Evolutionary conservation across 352 stramenopile species (phyloP).

Genomic region (Pythium volutum): DNA sequence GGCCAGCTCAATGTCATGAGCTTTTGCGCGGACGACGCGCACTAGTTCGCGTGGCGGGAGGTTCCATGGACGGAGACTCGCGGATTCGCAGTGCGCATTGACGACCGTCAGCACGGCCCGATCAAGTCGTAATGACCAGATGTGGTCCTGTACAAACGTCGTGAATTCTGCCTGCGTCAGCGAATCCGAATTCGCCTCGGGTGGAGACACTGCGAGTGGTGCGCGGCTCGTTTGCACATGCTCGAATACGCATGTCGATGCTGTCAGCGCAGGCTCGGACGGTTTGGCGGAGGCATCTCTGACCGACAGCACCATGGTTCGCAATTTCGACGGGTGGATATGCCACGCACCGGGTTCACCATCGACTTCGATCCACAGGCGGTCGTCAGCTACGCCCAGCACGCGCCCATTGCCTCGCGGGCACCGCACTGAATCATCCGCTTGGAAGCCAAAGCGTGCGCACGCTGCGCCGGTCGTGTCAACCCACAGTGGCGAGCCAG

Average conservation of each 20-base stretch:
- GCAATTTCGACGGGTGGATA: constrained; percentile 66
- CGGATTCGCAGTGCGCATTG: constrained; percentile 55
- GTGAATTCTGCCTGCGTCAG: constrained; percentile 13
- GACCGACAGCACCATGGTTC: constrained; percentile 32
- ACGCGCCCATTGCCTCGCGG: constrained; percentile 70
- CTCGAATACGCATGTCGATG: background rate
- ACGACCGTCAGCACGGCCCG: constrained; percentile 36
- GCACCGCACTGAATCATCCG: constrained; percentile 63
- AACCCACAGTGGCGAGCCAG: constrained; percentile 66
- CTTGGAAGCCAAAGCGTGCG: constrained; percentile 42
- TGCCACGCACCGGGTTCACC: constrained; percentile 77
- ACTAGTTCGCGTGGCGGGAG: constrained; percentile 38
- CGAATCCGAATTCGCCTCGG: background rate
- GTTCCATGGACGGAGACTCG: constrained; percentile 63
- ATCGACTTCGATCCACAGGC: constrained; percentile 83
- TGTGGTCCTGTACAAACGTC: constrained; percentile 25
- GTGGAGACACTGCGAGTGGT: background rate
- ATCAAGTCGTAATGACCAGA: constrained; percentile 45
- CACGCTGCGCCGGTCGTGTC: constrained; percentile 44
- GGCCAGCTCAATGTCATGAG: constrained; percentile 16
- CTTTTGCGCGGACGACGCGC: constrained; percentile 27
- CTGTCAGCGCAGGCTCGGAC: background rate
- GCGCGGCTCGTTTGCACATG: background rate
- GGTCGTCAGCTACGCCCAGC: constrained; percentile 50
- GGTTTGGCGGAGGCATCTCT: background rate